phyloP scores from a whole-genome alignment of 108 stramenopile genomes.

The Nitzschia sp. region DNA sequence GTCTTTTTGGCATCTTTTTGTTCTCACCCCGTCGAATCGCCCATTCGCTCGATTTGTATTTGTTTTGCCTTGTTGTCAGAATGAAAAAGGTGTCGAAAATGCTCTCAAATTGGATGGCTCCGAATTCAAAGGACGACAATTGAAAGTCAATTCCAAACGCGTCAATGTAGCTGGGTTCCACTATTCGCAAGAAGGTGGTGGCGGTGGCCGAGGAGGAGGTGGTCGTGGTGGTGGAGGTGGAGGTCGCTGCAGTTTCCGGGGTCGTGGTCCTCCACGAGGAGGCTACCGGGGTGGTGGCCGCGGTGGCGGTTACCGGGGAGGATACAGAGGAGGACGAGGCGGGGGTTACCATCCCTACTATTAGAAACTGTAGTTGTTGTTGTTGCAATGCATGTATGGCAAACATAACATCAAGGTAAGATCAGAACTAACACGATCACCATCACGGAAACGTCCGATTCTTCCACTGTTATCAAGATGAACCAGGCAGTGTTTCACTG shows the following conservation, averaged over 20 bases:
- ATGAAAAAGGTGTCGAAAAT: slow-evolving; percentile 88
- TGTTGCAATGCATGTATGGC: too few species aligned
- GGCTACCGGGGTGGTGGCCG: too few species aligned
- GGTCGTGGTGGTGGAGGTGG: slow-evolving; percentile 41
- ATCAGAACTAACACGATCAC: too few species aligned
- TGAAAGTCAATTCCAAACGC: slow-evolving; percentile 90
- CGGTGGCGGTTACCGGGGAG: slow-evolving; percentile 16
- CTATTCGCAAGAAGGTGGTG: slow-evolving; percentile 32
- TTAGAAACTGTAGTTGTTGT: slow-evolving; percentile 6
- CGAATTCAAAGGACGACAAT: slow-evolving; percentile 86
- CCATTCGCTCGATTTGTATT: neutral
- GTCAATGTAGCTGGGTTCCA: slow-evolving; percentile 76
- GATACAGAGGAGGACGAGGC: slow-evolving; percentile 31
- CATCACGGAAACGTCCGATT: too few species aligned
- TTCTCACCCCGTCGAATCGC: neutral
- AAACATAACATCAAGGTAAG: too few species aligned
- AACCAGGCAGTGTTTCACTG: too few species aligned
- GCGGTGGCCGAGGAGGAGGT: slow-evolving; percentile 29
- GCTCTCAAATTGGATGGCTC: slow-evolving; percentile 92
- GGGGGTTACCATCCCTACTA: slow-evolving; percentile 61
- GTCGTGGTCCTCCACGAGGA: slow-evolving; percentile 8
- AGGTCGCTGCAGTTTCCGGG: slow-evolving; percentile 18
- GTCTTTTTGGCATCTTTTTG: too few species aligned
- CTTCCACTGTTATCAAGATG: too few species aligned
- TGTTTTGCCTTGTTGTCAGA: slow-evolving; percentile 23